Base-by-base conservation (phyloP, 495 filamentous ascomycete genomes). In the Aspergillus mulundensis region DNA sequence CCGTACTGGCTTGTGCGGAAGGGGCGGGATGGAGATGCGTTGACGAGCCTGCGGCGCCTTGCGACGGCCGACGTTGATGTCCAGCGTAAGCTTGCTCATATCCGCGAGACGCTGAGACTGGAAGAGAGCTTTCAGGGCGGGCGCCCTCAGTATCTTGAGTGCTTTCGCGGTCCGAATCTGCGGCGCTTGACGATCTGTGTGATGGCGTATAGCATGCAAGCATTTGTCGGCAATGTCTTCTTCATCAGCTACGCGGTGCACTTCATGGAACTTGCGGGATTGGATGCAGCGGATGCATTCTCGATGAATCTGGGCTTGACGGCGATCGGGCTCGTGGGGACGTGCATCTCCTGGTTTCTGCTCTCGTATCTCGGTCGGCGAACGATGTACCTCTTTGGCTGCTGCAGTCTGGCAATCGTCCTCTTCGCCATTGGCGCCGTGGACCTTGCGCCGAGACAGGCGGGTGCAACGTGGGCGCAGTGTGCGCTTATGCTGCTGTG, bases 281-380 rank as follows among this genome's bases (percentile, higher is more conserved):
- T 89, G 1, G 54, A 70, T 48, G 64, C 75, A 6, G 63, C 73
- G 7, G 75, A 79, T 40, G 81, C 87, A 0, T 89, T 87, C 60
- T 75, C 79, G 38, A 83, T 91, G 65, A 81, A 83, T 25, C 66
- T 89, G 10, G 85, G 85, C 5, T 78, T 85, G 60, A 87, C 86
- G 47, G 83, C 73, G 1, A 78, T 91, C 23, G 86, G 85, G 58
- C 78, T 85, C 57, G 66, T 81, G 10, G 87, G 85, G 0, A 84
- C 84, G 1, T 80, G 86, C 25, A 73, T 81, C 15, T 81, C 86
- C 0, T 89, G 85, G 85, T 76, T 77, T 51, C 63, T 91, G 23
- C 82, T 90, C 63, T 77, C 74, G 7, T 66, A 77, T 7, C 74
- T 84, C 54, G 82, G 83, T 5, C 74, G 82, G 0, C 69, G 83